phyloP scores from a whole-genome alignment of 257 asterid genomes.

The Scutellaria galericulata region DNA sequence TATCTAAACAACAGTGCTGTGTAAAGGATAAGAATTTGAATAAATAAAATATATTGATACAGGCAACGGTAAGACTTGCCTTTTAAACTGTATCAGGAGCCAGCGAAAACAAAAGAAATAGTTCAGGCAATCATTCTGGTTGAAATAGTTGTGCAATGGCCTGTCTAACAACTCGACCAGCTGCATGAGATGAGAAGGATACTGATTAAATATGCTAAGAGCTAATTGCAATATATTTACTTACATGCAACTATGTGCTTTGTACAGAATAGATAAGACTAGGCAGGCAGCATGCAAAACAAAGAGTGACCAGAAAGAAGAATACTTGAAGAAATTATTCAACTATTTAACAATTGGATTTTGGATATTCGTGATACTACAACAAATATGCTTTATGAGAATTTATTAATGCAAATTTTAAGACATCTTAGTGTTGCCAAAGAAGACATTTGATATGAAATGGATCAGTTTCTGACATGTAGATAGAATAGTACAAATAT shows the following conservation, averaged over 20 bases:
- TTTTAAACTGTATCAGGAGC: slow-evolving; percentile 96
- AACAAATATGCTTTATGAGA: slow-evolving; percentile 10
- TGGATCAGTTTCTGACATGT: too few relatives aligned
- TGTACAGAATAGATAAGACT: neutral
- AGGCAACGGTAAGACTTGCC: slow-evolving; percentile 51
- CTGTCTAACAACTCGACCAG: slow-evolving; percentile 87
- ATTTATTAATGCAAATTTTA: neutral
- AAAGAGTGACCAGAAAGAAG: neutral
- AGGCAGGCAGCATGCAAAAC: neutral
- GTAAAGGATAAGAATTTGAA: neutral
- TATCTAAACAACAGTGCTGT: neutral
- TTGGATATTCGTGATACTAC: slow-evolving; percentile 5
- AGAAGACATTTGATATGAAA: too few relatives aligned
- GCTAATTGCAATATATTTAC: neutral
- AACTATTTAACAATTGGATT: neutral
- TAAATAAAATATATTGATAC: neutral
- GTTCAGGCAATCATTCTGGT: slow-evolving; percentile 89
- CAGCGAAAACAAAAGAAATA: slow-evolving; percentile 99
- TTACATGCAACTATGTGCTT: slow-evolving; percentile 3
- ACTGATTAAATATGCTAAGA: slow-evolving; percentile 19
- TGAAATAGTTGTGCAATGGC: slow-evolving; percentile 86
- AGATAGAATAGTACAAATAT: too few relatives aligned
- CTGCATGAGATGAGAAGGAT: slow-evolving; percentile 55
- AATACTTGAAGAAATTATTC: neutral
- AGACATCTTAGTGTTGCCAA: neutral